Base-by-base conservation (phyloP, 2,329 filamentous ascomycete genomes). In the Paradendryphiella salina region DNA sequence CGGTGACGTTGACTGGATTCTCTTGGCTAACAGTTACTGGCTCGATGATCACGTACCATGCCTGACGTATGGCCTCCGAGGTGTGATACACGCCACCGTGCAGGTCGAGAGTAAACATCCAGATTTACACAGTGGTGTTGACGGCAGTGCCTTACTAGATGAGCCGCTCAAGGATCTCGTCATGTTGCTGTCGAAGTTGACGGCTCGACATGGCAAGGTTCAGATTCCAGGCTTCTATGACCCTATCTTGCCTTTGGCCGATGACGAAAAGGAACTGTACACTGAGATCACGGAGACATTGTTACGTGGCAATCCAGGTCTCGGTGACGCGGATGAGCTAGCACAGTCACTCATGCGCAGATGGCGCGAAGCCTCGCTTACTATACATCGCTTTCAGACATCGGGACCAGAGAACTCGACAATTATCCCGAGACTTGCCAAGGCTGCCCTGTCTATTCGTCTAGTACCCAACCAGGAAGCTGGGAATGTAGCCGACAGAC, bases 1-100 rank as follows among this genome's bases (percentile, higher is more conserved):
- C 61, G 94, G 94, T 1, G 80, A 89, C 8, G 85, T 99, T 2
- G 93, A 99, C 73, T 97, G 94, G 79, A 94, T 99, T 47, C 77
- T 99, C 26, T 79, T 99, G 31, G 93, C 94, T 17, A 99, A 99
- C 77, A 96, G 92, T 74, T 99, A 99, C 77, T 99, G 94, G 94
- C 81, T 99, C 1, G 91, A 97, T 67, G 93, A 99, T 67, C 88
- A 95, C 60, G 91, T 95, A 2, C 94, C 94, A 0, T 99, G 94
- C 70, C 77, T 99, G 50, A 99, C 94, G 0, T 99, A 99, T 56
- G 94, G 94, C 1, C 81, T 97, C 5, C 85, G 94, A 40, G 94
- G 94, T 18, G 93, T 99, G 20, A 86, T 99, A 17, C 93, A 97
- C 70, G 93, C 92, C 4, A 96, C 90, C 0, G 82, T 97, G 5